Evolutionary conservation across 192 early-diverging fungal species (phyloP).

Genomic region (Rhizophagus clarus): DNA sequence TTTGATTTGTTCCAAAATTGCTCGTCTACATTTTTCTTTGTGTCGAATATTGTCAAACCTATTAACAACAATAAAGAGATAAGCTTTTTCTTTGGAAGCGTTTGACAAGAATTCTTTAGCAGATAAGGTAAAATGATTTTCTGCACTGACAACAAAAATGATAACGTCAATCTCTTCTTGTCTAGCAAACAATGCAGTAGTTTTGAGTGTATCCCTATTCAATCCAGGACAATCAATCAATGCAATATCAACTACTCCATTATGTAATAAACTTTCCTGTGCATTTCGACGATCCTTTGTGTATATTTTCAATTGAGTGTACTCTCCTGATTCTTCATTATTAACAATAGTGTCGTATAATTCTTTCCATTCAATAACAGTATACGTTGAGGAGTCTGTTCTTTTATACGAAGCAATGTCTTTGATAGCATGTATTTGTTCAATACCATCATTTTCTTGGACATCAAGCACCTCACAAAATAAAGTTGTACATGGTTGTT

Average conservation of each 20-base stretch:
- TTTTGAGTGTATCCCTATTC: slow-evolving; percentile 98
- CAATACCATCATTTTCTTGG: slow-evolving; percentile 82
- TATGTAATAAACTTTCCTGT: slow-evolving; percentile 81
- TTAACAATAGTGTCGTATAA: slow-evolving; percentile 76
- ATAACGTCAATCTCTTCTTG: slow-evolving; percentile 99
- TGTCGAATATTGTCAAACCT: slow-evolving; percentile 93
- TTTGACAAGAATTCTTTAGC: slow-evolving; percentile 95
- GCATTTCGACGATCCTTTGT: slow-evolving; percentile 66
- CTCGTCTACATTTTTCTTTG: slow-evolving; percentile 90
- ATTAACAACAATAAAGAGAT: slow-evolving; percentile 99
- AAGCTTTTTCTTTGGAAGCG: slow-evolving; percentile 98
- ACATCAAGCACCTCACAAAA: slow-evolving; percentile 97
- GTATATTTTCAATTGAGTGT: slow-evolving; percentile 94
- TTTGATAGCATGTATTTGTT: slow-evolving; percentile 91
- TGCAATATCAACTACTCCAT: slow-evolving; percentile 94
- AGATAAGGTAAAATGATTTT: slow-evolving; percentile 99
- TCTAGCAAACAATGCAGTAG: slow-evolving; percentile 93
- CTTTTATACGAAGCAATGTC: slow-evolving; percentile 70
- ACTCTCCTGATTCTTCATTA: slow-evolving; percentile 83
- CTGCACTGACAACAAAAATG: slow-evolving; percentile 98
- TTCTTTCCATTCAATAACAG: slow-evolving; percentile 66
- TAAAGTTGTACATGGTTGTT: slow-evolving; percentile 95
- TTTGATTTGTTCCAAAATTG: slow-evolving; percentile 96
- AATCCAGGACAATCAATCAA: slow-evolving; percentile 98
- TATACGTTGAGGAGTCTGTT: slow-evolving; percentile 70